Percentiles rank a stretch among this genome's conserved stretches.
Conservation (phyloP, 352 stramenopile species). For the Globisporangium takayamanum region DNA sequence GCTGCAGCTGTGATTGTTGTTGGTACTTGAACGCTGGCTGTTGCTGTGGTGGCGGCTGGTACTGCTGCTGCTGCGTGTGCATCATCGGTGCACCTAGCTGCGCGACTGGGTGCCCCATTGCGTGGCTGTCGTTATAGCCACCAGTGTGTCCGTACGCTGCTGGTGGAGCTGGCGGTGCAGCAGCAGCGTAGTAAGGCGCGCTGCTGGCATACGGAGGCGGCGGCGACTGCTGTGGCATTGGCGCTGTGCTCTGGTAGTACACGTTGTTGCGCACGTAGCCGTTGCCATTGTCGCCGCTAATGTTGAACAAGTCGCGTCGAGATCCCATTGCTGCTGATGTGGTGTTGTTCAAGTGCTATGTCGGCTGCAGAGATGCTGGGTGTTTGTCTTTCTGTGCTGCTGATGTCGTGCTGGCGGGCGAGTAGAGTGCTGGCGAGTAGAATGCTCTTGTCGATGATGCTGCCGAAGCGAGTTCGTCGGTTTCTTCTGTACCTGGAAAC, state of each 20-base stretch:
- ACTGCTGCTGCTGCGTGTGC: neutral
- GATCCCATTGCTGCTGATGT: neutral
- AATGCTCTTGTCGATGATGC: too few relatives aligned
- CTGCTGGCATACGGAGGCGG: neutral
- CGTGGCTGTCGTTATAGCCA: neutral
- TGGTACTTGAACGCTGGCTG: neutral
- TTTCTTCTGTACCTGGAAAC: too few relatives aligned
- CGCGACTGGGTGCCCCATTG: neutral
- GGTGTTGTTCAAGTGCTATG: too few relatives aligned
- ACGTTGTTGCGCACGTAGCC: slow-evolving; percentile 12
- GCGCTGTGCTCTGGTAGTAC: slow-evolving; percentile 11
- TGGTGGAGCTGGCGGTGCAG: neutral
- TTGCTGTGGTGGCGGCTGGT: neutral
- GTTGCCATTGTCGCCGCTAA: neutral
- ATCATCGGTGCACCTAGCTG: neutral
- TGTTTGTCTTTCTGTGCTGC: too few relatives aligned
- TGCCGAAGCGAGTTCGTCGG: neutral
- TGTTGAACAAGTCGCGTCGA: slow-evolving; percentile 8
- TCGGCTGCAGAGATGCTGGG: too few relatives aligned
- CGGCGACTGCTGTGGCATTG: neutral
- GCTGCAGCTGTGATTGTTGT: neutral
- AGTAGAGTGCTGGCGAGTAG: too few relatives aligned
- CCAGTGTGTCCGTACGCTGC: neutral
- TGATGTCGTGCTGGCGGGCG: too few relatives aligned
- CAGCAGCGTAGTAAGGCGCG: neutral